Percentiles rank a stretch among this genome's conserved stretches.
Evolutionary conservation across 164 flowering plant genomes (phyloP).

Genomic region (Akebia trifoliata): DNA sequence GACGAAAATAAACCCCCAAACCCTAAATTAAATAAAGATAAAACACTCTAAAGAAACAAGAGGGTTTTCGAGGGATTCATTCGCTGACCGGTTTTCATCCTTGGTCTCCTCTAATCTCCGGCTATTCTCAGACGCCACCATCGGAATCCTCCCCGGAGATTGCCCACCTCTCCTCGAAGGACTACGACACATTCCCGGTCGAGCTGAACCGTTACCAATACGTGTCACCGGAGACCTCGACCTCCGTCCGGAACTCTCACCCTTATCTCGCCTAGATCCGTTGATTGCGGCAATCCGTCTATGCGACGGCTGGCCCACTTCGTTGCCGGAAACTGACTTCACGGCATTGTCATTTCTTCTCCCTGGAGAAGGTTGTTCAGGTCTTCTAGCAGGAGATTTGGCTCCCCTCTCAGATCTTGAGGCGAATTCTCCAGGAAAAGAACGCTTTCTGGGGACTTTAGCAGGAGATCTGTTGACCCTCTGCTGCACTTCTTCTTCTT

Average conservation of each 20-base stretch:
- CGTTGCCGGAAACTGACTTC: constrained; percentile 9
- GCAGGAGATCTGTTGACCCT: constrained; percentile 27
- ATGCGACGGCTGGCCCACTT: constrained; percentile 15
- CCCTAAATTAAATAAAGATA: constrained; percentile 37
- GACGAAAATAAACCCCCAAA: background rate
- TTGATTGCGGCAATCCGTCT: constrained; percentile 15
- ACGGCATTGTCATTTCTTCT: constrained; percentile 10
- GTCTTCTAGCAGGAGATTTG: constrained; percentile 29
- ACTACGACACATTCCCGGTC: constrained; percentile 28
- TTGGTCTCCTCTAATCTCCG: constrained; percentile 1
- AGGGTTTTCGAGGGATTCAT: constrained; percentile 55
- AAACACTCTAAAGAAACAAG: constrained; percentile 62
- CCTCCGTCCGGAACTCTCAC: constrained; percentile 42
- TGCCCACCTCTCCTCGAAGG: constrained; percentile 27
- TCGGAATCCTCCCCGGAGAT: constrained; percentile 29
- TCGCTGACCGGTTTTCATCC: constrained; percentile 8
- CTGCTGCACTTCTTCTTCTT: constrained; percentile 25
- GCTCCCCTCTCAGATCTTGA: constrained; percentile 20
- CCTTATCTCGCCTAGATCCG: constrained; percentile 24
- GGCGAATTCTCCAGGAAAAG: constrained; percentile 22
- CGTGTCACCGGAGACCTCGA: constrained; percentile 53
- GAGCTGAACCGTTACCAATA: background rate
- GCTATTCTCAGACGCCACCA: background rate
- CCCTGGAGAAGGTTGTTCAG: constrained; percentile 25
- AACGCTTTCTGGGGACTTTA: constrained; percentile 26